These are phyloP conservation scores for Petrea volubilis DNA, from an alignment of 257 asterid genomes.

Conservation along the genomic window DNA sequence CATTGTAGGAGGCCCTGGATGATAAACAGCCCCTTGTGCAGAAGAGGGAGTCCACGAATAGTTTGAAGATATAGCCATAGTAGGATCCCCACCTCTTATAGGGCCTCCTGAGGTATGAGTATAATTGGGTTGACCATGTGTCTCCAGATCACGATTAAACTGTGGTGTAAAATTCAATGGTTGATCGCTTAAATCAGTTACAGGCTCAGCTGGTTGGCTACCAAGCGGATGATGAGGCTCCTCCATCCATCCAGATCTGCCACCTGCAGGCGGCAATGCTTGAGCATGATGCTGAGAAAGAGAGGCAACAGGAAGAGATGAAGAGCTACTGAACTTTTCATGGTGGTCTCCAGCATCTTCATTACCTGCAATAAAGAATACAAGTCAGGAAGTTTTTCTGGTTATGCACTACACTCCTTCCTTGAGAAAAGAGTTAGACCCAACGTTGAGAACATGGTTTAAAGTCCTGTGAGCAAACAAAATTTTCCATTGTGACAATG, in stretches of 20 bases:
- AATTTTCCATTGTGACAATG: not conserved
- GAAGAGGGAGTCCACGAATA: conserved; percentile 67
- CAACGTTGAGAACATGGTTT: conserved; percentile 8
- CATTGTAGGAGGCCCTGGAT: conserved; percentile 54
- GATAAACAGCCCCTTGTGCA: conserved; percentile 55
- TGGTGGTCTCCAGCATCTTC: conserved; percentile 51
- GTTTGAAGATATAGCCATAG: conserved; percentile 49
- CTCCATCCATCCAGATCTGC: conserved; percentile 52
- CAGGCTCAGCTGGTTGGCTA: conserved; percentile 44
- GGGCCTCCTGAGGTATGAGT: conserved; percentile 51
- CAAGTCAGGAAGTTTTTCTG: conserved; percentile 23
- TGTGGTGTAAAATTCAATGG: conserved; percentile 71
- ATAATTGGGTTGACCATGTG: conserved; percentile 47
- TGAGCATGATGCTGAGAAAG: conserved; percentile 49
- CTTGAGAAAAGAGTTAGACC: not conserved
- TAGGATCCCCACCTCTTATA: conserved; percentile 55
- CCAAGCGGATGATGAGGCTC: conserved; percentile 44
- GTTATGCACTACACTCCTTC: conserved; percentile 4
- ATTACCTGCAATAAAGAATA: conserved; percentile 52
- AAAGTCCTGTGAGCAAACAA: conserved; percentile 12
- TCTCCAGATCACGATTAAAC: conserved; percentile 49
- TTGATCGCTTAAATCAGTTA: conserved; percentile 55
- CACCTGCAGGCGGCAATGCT: conserved; percentile 40
- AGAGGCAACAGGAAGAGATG: conserved; percentile 45
- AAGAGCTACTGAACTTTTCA: conserved; percentile 51